Evolutionary conservation across 2,329 filamentous ascomycete genomes (phyloP).

Genomic region (Plectosphaerella sp.): DNA sequence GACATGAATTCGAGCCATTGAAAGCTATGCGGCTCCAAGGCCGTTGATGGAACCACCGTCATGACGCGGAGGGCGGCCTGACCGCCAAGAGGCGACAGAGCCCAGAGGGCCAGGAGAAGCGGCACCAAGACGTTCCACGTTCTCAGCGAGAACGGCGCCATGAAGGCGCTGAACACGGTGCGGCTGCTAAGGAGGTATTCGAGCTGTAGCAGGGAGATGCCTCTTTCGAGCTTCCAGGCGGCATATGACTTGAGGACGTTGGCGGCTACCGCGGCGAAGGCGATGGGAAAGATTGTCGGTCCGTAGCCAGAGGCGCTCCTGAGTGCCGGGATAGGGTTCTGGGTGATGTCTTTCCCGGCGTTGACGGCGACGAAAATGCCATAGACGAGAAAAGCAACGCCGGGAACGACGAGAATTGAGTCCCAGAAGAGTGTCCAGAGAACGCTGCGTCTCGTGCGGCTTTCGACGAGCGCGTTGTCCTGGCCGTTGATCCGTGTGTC

Average conservation of each 20-base stretch:
- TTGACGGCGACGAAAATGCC: not conserved
- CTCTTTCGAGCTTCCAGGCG: constrained; percentile 5
- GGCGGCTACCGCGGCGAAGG: not conserved
- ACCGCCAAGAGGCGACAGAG: constrained; percentile 3
- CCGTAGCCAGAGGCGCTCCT: not conserved
- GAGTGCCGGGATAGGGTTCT: not conserved
- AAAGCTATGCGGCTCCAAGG: not conserved
- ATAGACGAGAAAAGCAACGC: not conserved
- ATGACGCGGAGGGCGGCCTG: constrained; percentile 4
- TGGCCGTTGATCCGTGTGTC: not conserved
- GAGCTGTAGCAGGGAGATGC: not conserved
- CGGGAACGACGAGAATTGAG: not conserved
- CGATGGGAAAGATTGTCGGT: constrained; percentile 1
- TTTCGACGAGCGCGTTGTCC: not conserved
- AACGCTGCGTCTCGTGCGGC: not conserved
- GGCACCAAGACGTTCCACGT: not conserved
- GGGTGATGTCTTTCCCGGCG: not conserved
- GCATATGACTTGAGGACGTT: constrained; percentile 2
- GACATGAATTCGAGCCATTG: constrained; percentile 3
- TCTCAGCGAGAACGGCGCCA: not conserved
- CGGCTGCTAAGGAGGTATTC: constrained; percentile 2
- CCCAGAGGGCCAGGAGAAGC: constrained; percentile 1
- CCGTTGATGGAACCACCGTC: not conserved
- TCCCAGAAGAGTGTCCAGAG: not conserved
- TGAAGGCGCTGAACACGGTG: constrained; percentile 3